phyloP scores from a whole-genome alignment of 2,329 filamentous ascomycete genomes.

The Fonsecaea multimorphosa region DNA sequence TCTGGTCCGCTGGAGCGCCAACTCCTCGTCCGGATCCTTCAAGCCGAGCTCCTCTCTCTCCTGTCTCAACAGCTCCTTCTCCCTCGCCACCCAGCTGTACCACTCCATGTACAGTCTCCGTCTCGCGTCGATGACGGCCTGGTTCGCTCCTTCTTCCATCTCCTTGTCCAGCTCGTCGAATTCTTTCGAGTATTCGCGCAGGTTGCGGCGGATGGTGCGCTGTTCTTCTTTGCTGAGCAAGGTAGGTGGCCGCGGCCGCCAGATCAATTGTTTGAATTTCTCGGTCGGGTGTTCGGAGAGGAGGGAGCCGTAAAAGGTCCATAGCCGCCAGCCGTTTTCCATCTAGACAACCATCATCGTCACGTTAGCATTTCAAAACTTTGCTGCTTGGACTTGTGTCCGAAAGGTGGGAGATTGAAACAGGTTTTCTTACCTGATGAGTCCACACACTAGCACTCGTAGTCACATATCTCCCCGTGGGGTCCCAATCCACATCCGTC shows the following conservation, averaged over 20 bases:
- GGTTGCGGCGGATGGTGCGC: constrained; percentile 96
- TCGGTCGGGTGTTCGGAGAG: constrained; percentile 91
- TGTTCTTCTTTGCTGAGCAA: constrained; percentile 96
- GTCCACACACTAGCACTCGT: constrained; percentile 96
- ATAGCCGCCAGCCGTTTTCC: constrained; percentile 99
- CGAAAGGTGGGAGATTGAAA: not conserved
- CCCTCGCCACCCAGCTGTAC: constrained; percentile 78
- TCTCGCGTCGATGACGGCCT: constrained; percentile 88
- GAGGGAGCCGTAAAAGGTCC: constrained; percentile 90
- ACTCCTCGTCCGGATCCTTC: constrained; percentile 66
- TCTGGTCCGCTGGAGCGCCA: constrained; percentile 59
- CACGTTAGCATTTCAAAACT: not conserved
- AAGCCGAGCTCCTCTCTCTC: constrained; percentile 73
- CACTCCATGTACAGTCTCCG: constrained; percentile 85
- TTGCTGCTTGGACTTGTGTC: not conserved
- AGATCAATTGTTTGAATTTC: constrained; percentile 96
- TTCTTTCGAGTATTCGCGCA: constrained; percentile 90
- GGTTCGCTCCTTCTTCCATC: constrained; percentile 90
- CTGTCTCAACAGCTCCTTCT: constrained; percentile 73
- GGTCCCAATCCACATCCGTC: constrained; percentile 98
- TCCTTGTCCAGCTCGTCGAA: constrained; percentile 97
- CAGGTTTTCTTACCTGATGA: constrained; percentile 74
- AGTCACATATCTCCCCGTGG: constrained; percentile 90
- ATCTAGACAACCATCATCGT: constrained; percentile 72
- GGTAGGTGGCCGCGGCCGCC: constrained; percentile 90